Percentiles rank a stretch among this genome's conserved stretches.
Conservation (phyloP, 306 rosid species). For the Castanea sativa region DNA sequence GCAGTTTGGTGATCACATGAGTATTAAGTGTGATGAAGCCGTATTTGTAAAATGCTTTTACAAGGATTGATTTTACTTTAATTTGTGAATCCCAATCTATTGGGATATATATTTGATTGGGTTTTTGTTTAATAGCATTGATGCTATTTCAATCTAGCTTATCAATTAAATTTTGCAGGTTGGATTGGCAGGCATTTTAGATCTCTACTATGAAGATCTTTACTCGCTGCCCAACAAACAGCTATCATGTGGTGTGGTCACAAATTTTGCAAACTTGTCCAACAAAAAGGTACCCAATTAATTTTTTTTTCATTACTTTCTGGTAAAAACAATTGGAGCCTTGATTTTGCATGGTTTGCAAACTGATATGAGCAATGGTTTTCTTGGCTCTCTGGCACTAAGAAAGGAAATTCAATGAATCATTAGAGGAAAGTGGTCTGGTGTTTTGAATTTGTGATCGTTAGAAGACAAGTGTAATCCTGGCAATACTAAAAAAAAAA, state of each 20-base stretch:
- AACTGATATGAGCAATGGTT: not conserved
- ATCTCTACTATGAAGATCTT: constrained; percentile 77
- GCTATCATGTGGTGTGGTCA: constrained; percentile 51
- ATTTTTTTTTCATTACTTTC: not conserved
- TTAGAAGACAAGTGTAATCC: not conserved
- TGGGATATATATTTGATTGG: not conserved
- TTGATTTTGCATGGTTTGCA: constrained; percentile 7
- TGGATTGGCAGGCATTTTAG: constrained; percentile 69
- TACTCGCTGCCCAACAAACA: constrained; percentile 65
- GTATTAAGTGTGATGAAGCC: not conserved
- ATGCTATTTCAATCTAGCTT: constrained; percentile 10
- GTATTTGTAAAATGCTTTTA: not conserved
- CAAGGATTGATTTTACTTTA: not conserved
- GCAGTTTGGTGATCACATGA: constrained; percentile 8
- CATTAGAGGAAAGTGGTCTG: not conserved
- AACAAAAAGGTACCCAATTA: constrained; percentile 53
- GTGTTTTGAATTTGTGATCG: not conserved
- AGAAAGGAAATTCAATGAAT: not conserved
- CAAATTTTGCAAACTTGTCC: constrained; percentile 46
- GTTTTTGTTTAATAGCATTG: constrained; percentile 3
- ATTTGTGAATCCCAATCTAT: not conserved
- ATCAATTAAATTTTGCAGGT: constrained; percentile 56
- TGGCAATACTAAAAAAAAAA: no score
- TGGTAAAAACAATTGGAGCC: constrained; percentile 4
- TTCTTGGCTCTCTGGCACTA: not conserved